Base-by-base conservation (phyloP, 1,139 yeast genomes). In the Yamadazyma sp. region DNA sequence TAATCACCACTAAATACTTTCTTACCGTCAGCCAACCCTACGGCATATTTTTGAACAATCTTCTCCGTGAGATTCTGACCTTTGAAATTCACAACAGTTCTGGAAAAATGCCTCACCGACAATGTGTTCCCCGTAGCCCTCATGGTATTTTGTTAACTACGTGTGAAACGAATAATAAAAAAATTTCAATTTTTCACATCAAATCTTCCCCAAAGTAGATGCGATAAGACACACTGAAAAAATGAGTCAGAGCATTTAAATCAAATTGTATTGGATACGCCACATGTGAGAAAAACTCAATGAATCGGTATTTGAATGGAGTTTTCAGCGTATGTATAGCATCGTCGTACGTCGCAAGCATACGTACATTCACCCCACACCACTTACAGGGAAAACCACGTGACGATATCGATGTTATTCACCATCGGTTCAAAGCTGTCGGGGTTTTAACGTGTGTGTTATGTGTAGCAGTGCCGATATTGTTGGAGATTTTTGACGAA, bases 41-140 rank as follows among this genome's bases (percentile, higher is more conserved):
- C 95, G 3, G 97, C 95, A 58, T 86, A 90, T 56, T 78, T 78
- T 59, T 92, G 98, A 8, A 89, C 97, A 45, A 94, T 88, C 64
- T 94, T 94, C 64, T 92, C 98, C 18, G 97, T 90, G 53, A 92
- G 65, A 54, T 88, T 90, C 62, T 90, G 97, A 28, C 82, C 82
- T 34, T 70, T 63, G 5, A 53, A 47, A 23, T 52, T 48, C 7
- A 39, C 37, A n/a, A 37, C 29, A 20, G 45, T 39, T 2, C 35
- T 32, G 3, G 48, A 39, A 32, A 54, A 52, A 13, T 31, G 28
- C 40, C 58, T 51, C 4, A 35, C 14, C 37, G 37, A 45, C 22
- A 24, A 33, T 33, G 29, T 38, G 6, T 16, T 16, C n/a, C n/a
- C 20, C 18, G 15, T 16, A 15, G n/a, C 8, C 5, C n/a, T 6